A percentile compares a stretch with the other conserved stretches of the same genome.
Evolutionary conservation across 1,139 yeast species (phyloP).

Genomic region (Meyerozyma guilliermondii): DNA sequence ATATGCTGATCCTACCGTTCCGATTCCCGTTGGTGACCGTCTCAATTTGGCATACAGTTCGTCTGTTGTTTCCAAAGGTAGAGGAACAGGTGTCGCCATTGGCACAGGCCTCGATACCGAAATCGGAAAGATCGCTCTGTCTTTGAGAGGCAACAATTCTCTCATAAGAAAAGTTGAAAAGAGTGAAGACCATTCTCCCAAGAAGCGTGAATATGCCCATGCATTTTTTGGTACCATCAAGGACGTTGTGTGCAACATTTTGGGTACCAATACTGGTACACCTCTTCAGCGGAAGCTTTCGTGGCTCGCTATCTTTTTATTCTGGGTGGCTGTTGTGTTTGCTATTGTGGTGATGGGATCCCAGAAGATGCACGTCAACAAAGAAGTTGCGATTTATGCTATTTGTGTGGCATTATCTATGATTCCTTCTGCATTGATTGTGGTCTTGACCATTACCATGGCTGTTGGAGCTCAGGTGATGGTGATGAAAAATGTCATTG

Average conservation of each 20-base stretch:
- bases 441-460: conserved; percentile 80
- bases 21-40: conserved; percentile 71
- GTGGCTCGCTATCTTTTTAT: conserved; percentile 63
- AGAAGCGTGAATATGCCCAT: conserved; percentile 41
- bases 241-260: conserved; percentile 55
- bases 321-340: conserved; percentile 66
- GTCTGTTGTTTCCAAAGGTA: conserved; percentile 69
- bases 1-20: conserved; percentile 29
- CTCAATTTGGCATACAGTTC: conserved; percentile 71
- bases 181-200: conserved; percentile 20
- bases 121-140: conserved; percentile 71
- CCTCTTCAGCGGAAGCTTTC: conserved; percentile 67
- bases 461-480: conserved; percentile 80
- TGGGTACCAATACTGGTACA: conserved; percentile 75
- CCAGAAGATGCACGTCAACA: conserved; percentile 60
- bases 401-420: conserved; percentile 77
- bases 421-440: conserved; percentile 81
- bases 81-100: conserved; percentile 66
- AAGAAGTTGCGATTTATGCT: conserved; percentile 76
- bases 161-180: conserved; percentile 23
- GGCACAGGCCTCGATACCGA: conserved; percentile 70
- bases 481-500: conserved; percentile 69
- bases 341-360: conserved; percentile 81
- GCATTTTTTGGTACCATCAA: conserved; percentile 44
- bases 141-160: conserved; percentile 38